Base-by-base conservation (phyloP, 805 yeast genomes). In the Lipomyces starkeyi region DNA sequence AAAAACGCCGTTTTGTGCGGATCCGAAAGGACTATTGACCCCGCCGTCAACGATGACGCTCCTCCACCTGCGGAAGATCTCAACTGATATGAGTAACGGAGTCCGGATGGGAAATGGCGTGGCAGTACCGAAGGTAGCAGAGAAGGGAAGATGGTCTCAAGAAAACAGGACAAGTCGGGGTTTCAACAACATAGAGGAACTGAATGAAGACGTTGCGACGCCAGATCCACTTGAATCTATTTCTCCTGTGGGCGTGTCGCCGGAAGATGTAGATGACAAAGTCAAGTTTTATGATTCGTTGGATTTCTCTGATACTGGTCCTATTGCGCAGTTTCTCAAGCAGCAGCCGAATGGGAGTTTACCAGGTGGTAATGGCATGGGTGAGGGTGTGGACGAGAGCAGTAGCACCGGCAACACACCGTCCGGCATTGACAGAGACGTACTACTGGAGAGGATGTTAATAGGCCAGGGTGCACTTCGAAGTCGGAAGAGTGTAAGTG, bases 1-100 rank as follows among this genome's bases (percentile, higher is more conserved):
- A 43, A 29, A 5, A 29, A 7, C 49, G 22, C 49, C 49, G 20
- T 53, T 25, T 29, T 25, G 34, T 9, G 56, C 34, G 34, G 34
- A 53, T 25, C 56, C 56, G 34, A 53, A 29, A 25, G 56, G 56
- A 25, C 17, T 53, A 29, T 25, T 53, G 34, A 53, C 34, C 34
- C 54, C 35, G 37, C 63, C 25, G 2, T 61, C 52, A 37, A 53
- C 40, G 53, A 37, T 17, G 37, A 53, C 55, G 58, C 58, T 8
- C 25, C 58, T 8, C 52, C 40, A 22, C 54, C 37, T n/a, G 9
- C 52, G 54, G 55, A 59, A 25, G 7, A 35, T 27, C 20, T 43
- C 49, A 17, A 43, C 49, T 17, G 49, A 43, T 43, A 43, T 43
- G 49, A 43, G 22, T n/a, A 43, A 17, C 25, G 49, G 49, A n/a